These are phyloP conservation scores for Dittrichia graveolens DNA, from an alignment of 129 eudicot genomes.

Conservation along the genomic window DNA sequence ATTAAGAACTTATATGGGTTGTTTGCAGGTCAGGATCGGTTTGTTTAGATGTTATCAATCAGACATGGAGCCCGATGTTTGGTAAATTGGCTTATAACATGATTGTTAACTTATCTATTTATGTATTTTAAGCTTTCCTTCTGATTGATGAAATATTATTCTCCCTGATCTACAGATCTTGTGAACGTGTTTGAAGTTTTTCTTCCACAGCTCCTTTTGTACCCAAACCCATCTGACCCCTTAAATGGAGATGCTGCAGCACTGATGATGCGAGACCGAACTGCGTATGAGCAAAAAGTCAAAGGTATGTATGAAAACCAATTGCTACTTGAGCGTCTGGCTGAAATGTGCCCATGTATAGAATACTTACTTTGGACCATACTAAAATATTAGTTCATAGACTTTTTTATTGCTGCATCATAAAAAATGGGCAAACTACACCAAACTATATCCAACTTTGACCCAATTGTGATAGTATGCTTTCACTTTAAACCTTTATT, in stretches of 20 bases:
- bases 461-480: too few relatives aligned
- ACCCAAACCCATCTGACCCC: conserved; percentile 95
- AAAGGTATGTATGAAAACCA: conserved; percentile 53
- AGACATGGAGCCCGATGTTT: conserved; percentile 98
- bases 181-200: conserved; percentile 93
- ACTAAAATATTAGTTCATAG: too few relatives aligned
- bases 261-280: conserved; percentile 84
- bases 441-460: too few relatives aligned
- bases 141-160: conserved; percentile 8
- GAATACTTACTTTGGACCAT: too few relatives aligned
- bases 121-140: background rate
- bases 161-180: conserved; percentile 54
- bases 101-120: background rate
- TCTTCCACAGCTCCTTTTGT: conserved; percentile 93
- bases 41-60: conserved; percentile 92
- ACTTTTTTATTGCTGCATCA: too few relatives aligned
- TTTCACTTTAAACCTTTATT: too few relatives aligned
- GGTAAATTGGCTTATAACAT: conserved; percentile 44
- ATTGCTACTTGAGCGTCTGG: background rate
- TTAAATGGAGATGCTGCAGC: conserved; percentile 96
- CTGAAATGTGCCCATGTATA: too few relatives aligned
- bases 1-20: background rate
- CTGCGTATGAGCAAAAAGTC: conserved; percentile 69
- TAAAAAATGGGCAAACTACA: too few relatives aligned
- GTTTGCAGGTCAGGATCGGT: conserved; percentile 92